Evolutionary conservation across 345 rosid genomes (phyloP), one percentile per base, ranked within the genome.

Genomic region (Mangifera indica): DNA sequence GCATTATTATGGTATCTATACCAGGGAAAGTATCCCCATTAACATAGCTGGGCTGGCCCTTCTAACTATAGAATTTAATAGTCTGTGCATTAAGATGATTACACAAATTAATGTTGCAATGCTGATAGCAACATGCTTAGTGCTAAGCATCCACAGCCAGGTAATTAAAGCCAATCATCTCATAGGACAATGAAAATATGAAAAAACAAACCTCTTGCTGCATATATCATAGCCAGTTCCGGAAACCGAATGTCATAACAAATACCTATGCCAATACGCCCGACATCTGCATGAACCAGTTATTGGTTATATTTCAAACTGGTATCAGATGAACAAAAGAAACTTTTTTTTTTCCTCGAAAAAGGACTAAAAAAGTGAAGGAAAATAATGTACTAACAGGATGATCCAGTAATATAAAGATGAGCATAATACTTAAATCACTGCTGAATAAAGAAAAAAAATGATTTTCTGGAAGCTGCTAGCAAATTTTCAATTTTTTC

Each of bases 161-260:
- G 76, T 25, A 46, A 22, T 25, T 40, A 48, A 74, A 46, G 45
- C 12, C 60, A 78, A 60, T 61, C 53, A 42, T 11, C 48, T 67
- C 21, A 57, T 17, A 24, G 20, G 65, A 17, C 55, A 69, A 61
- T 18, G 26, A 61, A 66, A 76, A 57, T 17, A 55, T 3, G 57
- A 24, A 69, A 29, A 73, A 61, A 72, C 70, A 49, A 51, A 89
- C 98, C 98, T 92, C 96, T 89, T 44, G 97, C 91, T 14, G 89
- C 98, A 84, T 92, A 95, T 79, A 92, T 80, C 96, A 85, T 89
- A 53, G 98, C 96, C 81, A 95, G 72, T 84, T 95, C 99, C 76
- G 78, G 96, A 77, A 95, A 95, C 24, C 89, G 77, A 64, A 95
- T 91, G 68, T 95, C 98, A 69, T 92, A 89, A 76, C 97, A 91